Conservation (phyloP, 2,329 filamentous ascomycete genomes). For the Diaporthe sp. region DNA sequence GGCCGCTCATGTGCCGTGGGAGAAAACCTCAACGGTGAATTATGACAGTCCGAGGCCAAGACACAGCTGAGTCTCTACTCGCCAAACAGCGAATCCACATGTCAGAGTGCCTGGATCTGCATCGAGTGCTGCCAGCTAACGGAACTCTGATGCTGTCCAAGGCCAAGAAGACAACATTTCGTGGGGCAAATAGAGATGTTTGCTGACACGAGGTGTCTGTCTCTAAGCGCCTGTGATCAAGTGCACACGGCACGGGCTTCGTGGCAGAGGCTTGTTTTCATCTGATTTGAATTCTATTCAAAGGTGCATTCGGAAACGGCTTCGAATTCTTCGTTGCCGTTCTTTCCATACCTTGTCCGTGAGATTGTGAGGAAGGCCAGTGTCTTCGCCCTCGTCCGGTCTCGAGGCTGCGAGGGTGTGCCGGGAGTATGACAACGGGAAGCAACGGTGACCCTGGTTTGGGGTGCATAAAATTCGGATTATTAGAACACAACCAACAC, state of each 20-base stretch:
- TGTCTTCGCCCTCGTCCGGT: constrained; percentile 24
- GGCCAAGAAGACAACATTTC: not conserved
- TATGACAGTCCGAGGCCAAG: constrained; percentile 1
- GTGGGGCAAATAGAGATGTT: not conserved
- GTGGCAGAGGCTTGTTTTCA: constrained; percentile 26
- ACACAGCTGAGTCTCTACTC: constrained; percentile 5
- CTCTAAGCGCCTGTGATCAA: constrained; percentile 3
- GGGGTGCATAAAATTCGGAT: constrained; percentile 30
- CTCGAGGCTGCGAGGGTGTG: constrained; percentile 6
- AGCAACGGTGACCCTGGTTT: constrained; percentile 32
- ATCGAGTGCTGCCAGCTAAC: not conserved
- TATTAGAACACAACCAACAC: constrained; percentile 12
- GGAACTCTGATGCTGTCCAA: not conserved
- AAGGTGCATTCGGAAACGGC: not conserved
- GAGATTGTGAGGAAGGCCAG: not conserved
- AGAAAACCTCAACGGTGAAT: not conserved
- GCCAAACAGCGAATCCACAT: not conserved
- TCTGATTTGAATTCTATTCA: not conserved
- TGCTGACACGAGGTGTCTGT: not conserved
- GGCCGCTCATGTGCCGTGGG: not conserved
- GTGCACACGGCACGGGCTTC: not conserved
- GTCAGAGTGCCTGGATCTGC: not conserved
- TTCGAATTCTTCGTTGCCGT: not conserved
- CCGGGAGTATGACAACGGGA: constrained; percentile 1
- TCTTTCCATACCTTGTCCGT: not conserved